Base-by-base conservation (phyloP, 2,329 filamentous ascomycete genomes). In the Ascomycota sp. region DNA sequence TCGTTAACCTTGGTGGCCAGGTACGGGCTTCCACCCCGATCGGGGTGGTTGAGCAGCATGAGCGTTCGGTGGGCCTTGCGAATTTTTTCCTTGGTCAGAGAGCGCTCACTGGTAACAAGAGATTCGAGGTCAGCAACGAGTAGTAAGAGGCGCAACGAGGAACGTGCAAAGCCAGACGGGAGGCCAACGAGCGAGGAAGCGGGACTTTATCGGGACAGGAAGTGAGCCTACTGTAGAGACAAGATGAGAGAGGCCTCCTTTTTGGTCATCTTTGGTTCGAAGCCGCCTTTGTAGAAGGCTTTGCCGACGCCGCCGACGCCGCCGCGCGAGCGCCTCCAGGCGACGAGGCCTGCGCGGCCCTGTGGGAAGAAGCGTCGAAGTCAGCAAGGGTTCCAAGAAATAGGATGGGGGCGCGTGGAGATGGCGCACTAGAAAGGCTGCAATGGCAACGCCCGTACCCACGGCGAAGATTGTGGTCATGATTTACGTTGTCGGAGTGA, bases 1-100 rank as follows among this genome's bases (percentile, higher is more conserved):
- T 98, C 89, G 58, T 98, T 98, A 52, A 98, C 78, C 57, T 98
- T 98, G 35, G 84, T 93, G 10, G 89, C 89, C 31, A 98, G 61
- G 52, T 95, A 98, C 7, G 89, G 89, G 51, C 83, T 93, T 29
- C 89, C 89, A 43, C 89, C 89, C 50, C 89, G 78, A 64, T 98
- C 89, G 41, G 89, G 89, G 56, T 98, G 89, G 64, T 98, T 98
- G 43, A 92, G 65, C 36, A 98, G 72, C 86, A 98, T 98, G 43
- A 95, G 72, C 35, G 76, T 82, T 41, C 89, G 76, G 58, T 98
- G 89, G 45, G 84, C 82, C 61, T 93, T 93, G 52, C 89, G 81
- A 47, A 98, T 64, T 52, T 92, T 89, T 32, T 95, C 86, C 58
- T 91, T 92, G 38, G 76, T 89, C 40, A 93, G 53, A 45, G 74